These are phyloP conservation scores for Psidium guajava DNA, from an alignment of 345 rosid genomes.

Conservation along the genomic window DNA sequence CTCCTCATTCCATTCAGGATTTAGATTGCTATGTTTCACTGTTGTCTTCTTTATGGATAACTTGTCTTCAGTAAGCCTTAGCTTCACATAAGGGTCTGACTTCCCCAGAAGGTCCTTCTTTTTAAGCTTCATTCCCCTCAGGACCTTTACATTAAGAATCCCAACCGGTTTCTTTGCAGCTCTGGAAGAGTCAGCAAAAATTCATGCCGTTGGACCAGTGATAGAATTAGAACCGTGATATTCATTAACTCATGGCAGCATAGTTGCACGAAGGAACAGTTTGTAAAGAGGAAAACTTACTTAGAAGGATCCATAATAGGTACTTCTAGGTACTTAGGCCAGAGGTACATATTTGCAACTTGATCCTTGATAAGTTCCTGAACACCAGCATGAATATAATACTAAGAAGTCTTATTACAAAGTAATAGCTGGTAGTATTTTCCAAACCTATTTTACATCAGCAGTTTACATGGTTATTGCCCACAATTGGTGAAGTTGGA, in stretches of 20 bases:
- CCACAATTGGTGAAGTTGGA: not conserved
- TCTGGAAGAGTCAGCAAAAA: slow-evolving; percentile 11
- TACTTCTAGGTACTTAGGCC: slow-evolving; percentile 89
- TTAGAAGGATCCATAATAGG: slow-evolving; percentile 69
- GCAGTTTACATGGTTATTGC: not conserved
- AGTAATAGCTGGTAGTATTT: not conserved
- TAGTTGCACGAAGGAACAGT: not conserved
- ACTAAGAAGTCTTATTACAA: not conserved
- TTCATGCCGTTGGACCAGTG: not conserved
- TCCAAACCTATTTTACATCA: not conserved
- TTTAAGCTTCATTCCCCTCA: slow-evolving; percentile 66
- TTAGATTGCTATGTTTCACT: slow-evolving; percentile 74
- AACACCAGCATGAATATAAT: not conserved
- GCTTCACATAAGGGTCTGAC: slow-evolving; percentile 87
- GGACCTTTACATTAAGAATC: slow-evolving; percentile 57
- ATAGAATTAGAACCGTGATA: not conserved
- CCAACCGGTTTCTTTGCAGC: slow-evolving; percentile 83
- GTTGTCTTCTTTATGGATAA: slow-evolving; percentile 58
- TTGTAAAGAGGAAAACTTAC: slow-evolving; percentile 16
- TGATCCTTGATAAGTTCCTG: slow-evolving; percentile 94
- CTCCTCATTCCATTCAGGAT: slow-evolving; percentile 96
- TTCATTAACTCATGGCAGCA: not conserved
- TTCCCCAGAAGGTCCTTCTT: slow-evolving; percentile 79
- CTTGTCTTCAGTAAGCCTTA: slow-evolving; percentile 75
- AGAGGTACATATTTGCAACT: slow-evolving; percentile 87